Evolutionary conservation across 371 early-diverging fungal species (phyloP), one percentile per base, ranked within the genome.

Genomic region (Capillidium rhysosporum): DNA sequence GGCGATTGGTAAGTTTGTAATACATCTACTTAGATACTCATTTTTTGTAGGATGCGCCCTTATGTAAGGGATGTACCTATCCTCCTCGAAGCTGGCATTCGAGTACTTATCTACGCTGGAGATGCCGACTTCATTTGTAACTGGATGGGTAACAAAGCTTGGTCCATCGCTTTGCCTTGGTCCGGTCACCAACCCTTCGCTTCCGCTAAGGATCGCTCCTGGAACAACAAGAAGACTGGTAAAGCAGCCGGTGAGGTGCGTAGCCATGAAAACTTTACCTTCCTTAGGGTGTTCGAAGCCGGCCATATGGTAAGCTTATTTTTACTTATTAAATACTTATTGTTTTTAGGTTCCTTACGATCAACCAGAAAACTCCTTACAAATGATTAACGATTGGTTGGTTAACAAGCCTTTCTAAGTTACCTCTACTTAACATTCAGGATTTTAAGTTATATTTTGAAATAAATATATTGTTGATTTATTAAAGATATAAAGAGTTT

Each of bases 91-190:
- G 76, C 73, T 46, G 83, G 82, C 41, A 71, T 92, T 61, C 69
- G 75, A 16, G 73, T 92, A 10, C 66, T 94, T 55, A 64, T 94
- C 49, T 94, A 92, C 66, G 86, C 89, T 57, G 95, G 95, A 51
- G 84, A 84, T 59, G 82, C 82, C 2, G 86, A 85, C 61, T 84
- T 72, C 58, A 83, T 84, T 49, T 86, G 89, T 72, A 87, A 87
- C 65, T 91, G 90, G 89, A 78, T 84, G 61, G 92, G 92, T 49
- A 92, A 89, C 76, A 86, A 86, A 71, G 91, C 88, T 1, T 92
- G 90, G 90, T 68, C 84, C 7, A 55, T 77, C 38, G 76, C 68
- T 21, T 67, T 95, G 46, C 76, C 77, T 38, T 95, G 96, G 96
- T 60, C 66, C 31, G 89, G 89, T 38, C 65, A 75, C 56, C 57